phyloP scores from a whole-genome alignment of 352 stramenopile species.

The Phytophthora fragariaefolia region DNA sequence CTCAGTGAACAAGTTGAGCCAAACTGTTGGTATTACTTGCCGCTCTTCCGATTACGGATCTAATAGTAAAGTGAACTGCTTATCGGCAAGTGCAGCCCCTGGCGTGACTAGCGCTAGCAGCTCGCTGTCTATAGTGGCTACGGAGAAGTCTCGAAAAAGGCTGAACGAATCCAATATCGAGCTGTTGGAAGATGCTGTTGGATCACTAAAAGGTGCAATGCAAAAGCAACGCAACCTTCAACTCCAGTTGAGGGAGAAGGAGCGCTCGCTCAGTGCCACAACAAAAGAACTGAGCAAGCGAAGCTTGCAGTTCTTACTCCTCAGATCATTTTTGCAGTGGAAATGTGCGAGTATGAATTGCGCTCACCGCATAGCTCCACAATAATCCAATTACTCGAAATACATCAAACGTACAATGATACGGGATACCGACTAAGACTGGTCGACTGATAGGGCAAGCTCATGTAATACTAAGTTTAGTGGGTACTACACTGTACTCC shows the following conservation, averaged over 20 bases:
- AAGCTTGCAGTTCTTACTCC: conserved; percentile 44
- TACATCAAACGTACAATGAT: too few species aligned
- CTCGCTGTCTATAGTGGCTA: conserved; percentile 6
- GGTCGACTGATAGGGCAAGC: too few species aligned
- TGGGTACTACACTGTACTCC: too few species aligned
- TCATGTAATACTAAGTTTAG: too few species aligned
- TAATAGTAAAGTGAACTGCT: conserved; percentile 14
- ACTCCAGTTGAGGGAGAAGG: conserved; percentile 36
- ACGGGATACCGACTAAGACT: too few species aligned
- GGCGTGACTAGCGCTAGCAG: conserved; percentile 12
- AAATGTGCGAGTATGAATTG: conserved; percentile 35
- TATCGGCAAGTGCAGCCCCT: conserved; percentile 23
- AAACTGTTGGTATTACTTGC: conserved; percentile 10
- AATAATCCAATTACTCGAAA: conserved; percentile 7
- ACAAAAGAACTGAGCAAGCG: conserved; percentile 30
- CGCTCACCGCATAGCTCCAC: conserved; percentile 1
- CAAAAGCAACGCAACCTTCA: conserved; percentile 43
- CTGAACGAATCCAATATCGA: conserved; percentile 48
- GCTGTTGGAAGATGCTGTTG: conserved; percentile 50
- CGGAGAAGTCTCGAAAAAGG: conserved; percentile 22
- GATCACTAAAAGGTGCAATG: conserved; percentile 46
- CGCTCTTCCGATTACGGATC: background rate
- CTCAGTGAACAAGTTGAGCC: conserved; percentile 22
- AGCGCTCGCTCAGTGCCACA: conserved; percentile 24
- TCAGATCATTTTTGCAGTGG: conserved; percentile 55